phyloP scores from a whole-genome alignment of 306 rosid genomes.

The Quillaja saponaria region DNA sequence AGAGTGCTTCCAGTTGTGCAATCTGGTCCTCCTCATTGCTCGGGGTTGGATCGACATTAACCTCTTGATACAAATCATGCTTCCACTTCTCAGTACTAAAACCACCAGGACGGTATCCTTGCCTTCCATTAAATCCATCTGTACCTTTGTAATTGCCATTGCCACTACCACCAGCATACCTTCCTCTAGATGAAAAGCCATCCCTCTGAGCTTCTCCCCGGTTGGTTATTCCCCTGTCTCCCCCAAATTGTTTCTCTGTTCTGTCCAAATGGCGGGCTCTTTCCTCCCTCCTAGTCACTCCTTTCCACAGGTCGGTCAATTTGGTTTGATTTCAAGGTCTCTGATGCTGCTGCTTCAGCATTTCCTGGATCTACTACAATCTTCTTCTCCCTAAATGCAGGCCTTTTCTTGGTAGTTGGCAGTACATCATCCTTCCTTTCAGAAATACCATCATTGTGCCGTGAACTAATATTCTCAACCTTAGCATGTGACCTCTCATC shows the following conservation, averaged over 20 bases:
- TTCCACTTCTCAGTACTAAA: constrained; percentile 78
- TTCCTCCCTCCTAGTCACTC: constrained; percentile 66
- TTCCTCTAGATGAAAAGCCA: constrained; percentile 56
- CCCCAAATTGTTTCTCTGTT: constrained; percentile 49
- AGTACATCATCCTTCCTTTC: constrained; percentile 53
- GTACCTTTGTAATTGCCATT: constrained; percentile 56
- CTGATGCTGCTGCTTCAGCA: constrained; percentile 41
- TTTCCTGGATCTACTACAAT: constrained; percentile 45
- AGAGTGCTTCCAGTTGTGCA: constrained; percentile 88
- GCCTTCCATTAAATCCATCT: constrained; percentile 58
- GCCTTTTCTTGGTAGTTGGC: constrained; percentile 62
- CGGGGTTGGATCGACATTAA: constrained; percentile 64
- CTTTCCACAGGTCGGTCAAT: constrained; percentile 41
- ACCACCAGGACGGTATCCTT: constrained; percentile 44
- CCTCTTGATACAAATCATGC: constrained; percentile 84
- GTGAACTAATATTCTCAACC: constrained; percentile 37
- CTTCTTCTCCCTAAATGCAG: constrained; percentile 89
- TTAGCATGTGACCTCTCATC: constrained; percentile 52
- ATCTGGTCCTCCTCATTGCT: constrained; percentile 91
- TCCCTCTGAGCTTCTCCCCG: constrained; percentile 53
- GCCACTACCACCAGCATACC: constrained; percentile 50
- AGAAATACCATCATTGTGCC: constrained; percentile 53
- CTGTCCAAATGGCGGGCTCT: constrained; percentile 55
- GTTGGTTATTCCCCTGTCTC: constrained; percentile 40
- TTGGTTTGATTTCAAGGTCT: constrained; percentile 47